These are phyloP conservation scores for Mallotus nudiflorus DNA, from an alignment of 345 rosid species.

Conservation along the genomic window DNA sequence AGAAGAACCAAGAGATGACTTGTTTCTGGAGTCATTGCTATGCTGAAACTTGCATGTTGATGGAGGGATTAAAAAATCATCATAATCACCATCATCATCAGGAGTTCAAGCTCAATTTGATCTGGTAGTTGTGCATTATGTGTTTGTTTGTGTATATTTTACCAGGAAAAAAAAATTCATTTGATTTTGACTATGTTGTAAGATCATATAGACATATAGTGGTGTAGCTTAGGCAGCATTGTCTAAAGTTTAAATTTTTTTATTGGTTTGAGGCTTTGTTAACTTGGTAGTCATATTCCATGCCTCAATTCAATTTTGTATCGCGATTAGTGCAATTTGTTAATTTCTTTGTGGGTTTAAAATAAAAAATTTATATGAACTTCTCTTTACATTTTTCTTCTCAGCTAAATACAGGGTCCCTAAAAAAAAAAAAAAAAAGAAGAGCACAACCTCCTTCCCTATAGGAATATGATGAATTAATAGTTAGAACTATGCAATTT, in stretches of 20 bases:
- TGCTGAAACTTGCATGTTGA: constrained; percentile 22
- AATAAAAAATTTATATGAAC: too few relatives aligned
- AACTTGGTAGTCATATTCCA: background rate
- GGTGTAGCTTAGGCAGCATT: too few relatives aligned
- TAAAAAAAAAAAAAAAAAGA: too few relatives aligned
- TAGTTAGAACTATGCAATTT: too few relatives aligned
- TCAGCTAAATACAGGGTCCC: too few relatives aligned
- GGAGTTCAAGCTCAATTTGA: background rate
- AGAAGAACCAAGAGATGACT: constrained; percentile 69
- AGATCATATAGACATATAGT: background rate
- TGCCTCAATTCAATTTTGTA: constrained; percentile 21
- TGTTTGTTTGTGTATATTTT: background rate
- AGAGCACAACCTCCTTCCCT: too few relatives aligned
- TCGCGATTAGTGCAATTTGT: background rate
- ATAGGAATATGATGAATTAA: too few relatives aligned
- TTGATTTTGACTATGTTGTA: constrained; percentile 11
- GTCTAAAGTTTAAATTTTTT: background rate
- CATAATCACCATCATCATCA: too few relatives aligned
- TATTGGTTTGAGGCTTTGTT: constrained; percentile 12
- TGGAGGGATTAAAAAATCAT: background rate
- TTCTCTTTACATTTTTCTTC: too few relatives aligned
- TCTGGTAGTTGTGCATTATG: background rate
- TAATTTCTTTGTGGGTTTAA: background rate
- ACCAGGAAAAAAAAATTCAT: background rate
- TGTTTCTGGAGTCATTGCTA: constrained; percentile 52